Percentiles rank a stretch among this genome's conserved stretches.
Conservation (phyloP, 2,329 filamentous ascomycete species). For the Cordyceps cicadae region DNA sequence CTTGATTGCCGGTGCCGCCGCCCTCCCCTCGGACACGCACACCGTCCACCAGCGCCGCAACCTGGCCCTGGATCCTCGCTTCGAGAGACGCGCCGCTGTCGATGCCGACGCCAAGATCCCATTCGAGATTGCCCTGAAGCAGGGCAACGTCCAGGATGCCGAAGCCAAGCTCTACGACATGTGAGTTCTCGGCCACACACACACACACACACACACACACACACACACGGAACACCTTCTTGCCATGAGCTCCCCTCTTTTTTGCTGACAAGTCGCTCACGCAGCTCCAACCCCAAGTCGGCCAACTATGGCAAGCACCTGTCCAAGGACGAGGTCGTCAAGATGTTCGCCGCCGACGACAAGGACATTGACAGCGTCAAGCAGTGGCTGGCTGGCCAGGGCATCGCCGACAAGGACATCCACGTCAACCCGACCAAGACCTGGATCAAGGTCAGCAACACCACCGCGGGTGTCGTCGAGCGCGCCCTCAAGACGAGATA, state of each 20-base stretch:
- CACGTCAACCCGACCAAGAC: constrained; percentile 41
- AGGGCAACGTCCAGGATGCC: constrained; percentile 37
- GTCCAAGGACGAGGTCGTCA: constrained; percentile 32
- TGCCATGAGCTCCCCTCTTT: neutral
- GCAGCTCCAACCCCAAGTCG: constrained; percentile 32
- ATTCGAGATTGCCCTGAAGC: constrained; percentile 35
- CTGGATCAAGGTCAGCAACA: constrained; percentile 48
- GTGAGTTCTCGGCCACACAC: constrained; percentile 11
- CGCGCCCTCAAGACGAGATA: constrained; percentile 44
- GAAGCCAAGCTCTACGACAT: constrained; percentile 36
- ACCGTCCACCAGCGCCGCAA: constrained; percentile 27
- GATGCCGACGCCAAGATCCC: constrained; percentile 20
- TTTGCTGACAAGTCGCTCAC: neutral
- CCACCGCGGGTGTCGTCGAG: constrained; percentile 45
- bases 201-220: no score
- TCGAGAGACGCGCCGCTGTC: constrained; percentile 19
- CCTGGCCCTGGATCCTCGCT: constrained; percentile 14
- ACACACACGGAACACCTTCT: no score
- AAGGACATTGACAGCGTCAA: constrained; percentile 42
- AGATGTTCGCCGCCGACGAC: constrained; percentile 33
- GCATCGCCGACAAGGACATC: constrained; percentile 40
- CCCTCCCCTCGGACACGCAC: constrained; percentile 16
- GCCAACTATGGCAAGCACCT: constrained; percentile 40
- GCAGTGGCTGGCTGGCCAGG: constrained; percentile 44
- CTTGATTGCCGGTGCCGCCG: constrained; percentile 15